Conservation (phyloP, 352 stramenopile genomes). For the Blastocystis hominis region DNA sequence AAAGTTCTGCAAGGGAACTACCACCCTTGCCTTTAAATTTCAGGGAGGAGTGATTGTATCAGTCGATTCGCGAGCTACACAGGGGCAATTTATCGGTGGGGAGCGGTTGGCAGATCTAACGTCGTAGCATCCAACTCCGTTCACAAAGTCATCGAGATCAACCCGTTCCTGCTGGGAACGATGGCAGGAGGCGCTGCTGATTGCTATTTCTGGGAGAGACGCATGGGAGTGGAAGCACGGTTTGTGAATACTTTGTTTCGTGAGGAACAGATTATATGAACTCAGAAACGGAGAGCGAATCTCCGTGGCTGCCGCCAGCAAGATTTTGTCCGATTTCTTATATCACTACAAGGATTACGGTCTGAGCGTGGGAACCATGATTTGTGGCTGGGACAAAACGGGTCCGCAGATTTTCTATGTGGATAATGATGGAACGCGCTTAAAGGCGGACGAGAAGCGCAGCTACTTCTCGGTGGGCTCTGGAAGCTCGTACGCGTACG, state of each 20-base stretch:
- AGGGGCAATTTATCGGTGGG: slow-evolving; percentile 87
- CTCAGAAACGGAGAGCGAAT: slow-evolving; percentile 97
- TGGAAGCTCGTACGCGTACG: slow-evolving; percentile 96
- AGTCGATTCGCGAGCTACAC: slow-evolving; percentile 95
- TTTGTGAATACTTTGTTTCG: slow-evolving; percentile 68
- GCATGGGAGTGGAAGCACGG: slow-evolving; percentile 71
- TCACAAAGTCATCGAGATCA: slow-evolving; percentile 99
- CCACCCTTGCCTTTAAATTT: slow-evolving; percentile 98
- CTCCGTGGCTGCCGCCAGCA: slow-evolving; percentile 91
- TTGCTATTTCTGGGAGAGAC: slow-evolving; percentile 97
- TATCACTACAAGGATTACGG: slow-evolving; percentile 85
- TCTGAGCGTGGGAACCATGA: slow-evolving; percentile 93
- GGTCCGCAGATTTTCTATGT: slow-evolving; percentile 97
- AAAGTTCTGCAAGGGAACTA: slow-evolving; percentile 98
- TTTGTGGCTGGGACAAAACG: slow-evolving; percentile 96
- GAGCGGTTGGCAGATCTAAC: neutral
- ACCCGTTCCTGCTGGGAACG: slow-evolving; percentile 96
- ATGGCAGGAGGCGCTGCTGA: slow-evolving; percentile 94
- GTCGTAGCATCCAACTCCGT: slow-evolving; percentile 83
- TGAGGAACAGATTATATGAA: slow-evolving; percentile 88
- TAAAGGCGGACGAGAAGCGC: slow-evolving; percentile 81
- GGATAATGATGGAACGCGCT: slow-evolving; percentile 94
- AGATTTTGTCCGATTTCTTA: slow-evolving; percentile 97
- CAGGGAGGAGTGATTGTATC: slow-evolving; percentile 90
- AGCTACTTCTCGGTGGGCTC: slow-evolving; percentile 95